A percentile compares a stretch with the other conserved stretches of the same genome.
phyloP scores from a whole-genome alignment of 1,284 basidiomycete genomes.

The Pseudozyma hubeiensis region DNA sequence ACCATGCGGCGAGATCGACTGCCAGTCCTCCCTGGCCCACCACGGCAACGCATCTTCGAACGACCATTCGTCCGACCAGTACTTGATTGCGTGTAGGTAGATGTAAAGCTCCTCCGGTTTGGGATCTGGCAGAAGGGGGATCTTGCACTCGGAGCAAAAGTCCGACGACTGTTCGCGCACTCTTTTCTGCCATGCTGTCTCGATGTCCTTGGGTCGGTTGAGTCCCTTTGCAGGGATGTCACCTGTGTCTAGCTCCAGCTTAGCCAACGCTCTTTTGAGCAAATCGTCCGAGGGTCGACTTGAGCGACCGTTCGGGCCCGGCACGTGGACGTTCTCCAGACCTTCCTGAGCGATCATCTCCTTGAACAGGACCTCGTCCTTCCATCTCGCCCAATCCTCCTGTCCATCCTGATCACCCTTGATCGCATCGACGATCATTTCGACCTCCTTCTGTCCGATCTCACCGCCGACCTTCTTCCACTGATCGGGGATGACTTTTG shows the following conservation, averaged over 20 bases:
- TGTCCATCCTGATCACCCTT: constrained; percentile 64
- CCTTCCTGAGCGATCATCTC: constrained; percentile 58
- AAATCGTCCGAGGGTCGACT: constrained; percentile 43
- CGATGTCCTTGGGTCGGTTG: constrained; percentile 45
- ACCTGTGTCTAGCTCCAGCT: constrained; percentile 34
- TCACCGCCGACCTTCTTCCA: constrained; percentile 63
- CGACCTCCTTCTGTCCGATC: constrained; percentile 59
- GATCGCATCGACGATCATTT: constrained; percentile 63
- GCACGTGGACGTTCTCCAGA: constrained; percentile 56
- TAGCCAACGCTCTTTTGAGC: constrained; percentile 36
- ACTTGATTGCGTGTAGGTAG: constrained; percentile 68
- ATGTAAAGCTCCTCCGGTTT: constrained; percentile 64
- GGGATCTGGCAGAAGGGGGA: constrained; percentile 63
- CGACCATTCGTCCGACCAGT: constrained; percentile 66
- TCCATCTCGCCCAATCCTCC: constrained; percentile 67
- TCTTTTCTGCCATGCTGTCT: constrained; percentile 48
- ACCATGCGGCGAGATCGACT: constrained; percentile 18
- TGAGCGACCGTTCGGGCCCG: constrained; percentile 60
- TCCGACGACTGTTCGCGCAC: constrained; percentile 44
- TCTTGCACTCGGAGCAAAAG: constrained; percentile 63
- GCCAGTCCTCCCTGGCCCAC: constrained; percentile 65
- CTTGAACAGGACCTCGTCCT: constrained; percentile 65
- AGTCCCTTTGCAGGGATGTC: constrained; percentile 35
- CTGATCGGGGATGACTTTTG: constrained; percentile 56
- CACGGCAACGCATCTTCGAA: constrained; percentile 67